Evolutionary conservation across 2,329 filamentous ascomycete genomes (phyloP).

Genomic region (Aspergillus quadrilineatus): DNA sequence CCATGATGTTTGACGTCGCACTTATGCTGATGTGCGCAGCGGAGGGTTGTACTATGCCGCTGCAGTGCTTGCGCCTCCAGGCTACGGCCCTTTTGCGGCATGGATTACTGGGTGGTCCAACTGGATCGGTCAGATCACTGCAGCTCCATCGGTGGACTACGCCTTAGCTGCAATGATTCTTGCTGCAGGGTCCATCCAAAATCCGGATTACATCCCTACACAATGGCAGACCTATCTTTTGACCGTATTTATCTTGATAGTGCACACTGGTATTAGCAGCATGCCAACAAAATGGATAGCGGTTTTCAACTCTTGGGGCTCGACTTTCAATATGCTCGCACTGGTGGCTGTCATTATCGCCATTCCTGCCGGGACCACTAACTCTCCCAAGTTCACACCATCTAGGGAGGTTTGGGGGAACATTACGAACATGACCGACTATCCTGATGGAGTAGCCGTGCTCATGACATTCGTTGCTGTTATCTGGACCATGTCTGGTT

Average conservation of each 20-base stretch:
- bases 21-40: constrained; percentile 26
- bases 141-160: constrained; percentile 66
- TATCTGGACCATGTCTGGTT: constrained; percentile 68
- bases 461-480: constrained; percentile 71
- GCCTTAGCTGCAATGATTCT: constrained; percentile 68
- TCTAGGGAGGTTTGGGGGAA: constrained; percentile 63
- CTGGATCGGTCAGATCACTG: constrained; percentile 67
- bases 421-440: constrained; percentile 66
- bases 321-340: constrained; percentile 68
- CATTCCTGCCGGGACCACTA: constrained; percentile 62
- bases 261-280: constrained; percentile 66
- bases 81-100: constrained; percentile 65
- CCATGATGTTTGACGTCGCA: not conserved
- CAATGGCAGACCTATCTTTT: constrained; percentile 69
- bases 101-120: constrained; percentile 72
- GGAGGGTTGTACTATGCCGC: constrained; percentile 73
- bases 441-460: constrained; percentile 64
- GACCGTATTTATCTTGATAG: constrained; percentile 64
- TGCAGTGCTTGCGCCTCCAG: constrained; percentile 66
- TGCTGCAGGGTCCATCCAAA: constrained; percentile 65
- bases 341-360: constrained; percentile 66
- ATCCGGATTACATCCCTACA: constrained; percentile 64
- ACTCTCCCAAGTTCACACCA: constrained; percentile 58
- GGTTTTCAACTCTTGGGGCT: constrained; percentile 67
- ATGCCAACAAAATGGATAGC: constrained; percentile 72